Evolutionary conservation across 257 asterid species (phyloP).

Genomic region (Phtheirospermum japonicum): DNA sequence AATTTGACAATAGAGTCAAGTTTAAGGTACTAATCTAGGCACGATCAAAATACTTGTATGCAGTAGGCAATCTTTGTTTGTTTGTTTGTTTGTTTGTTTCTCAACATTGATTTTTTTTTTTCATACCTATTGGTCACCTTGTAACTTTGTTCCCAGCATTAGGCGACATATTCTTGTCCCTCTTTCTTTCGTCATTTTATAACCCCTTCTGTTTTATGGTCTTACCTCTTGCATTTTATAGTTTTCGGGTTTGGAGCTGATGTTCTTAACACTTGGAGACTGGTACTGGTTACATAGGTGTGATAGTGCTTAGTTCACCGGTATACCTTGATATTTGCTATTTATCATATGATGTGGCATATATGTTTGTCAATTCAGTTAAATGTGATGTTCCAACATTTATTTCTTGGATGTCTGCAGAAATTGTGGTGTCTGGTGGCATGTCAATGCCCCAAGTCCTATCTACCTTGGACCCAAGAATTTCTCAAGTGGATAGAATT

Average conservation of each 20-base stretch:
- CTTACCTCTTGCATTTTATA: neutral
- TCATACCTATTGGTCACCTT: neutral
- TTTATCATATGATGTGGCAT: neutral
- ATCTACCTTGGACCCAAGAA: conserved; percentile 51
- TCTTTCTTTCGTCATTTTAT: conserved; percentile 1
- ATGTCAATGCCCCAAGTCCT: conserved; percentile 75
- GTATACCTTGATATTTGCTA: conserved; percentile 1
- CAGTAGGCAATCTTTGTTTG: neutral
- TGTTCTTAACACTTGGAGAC: neutral
- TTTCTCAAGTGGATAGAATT: conserved; percentile 41
- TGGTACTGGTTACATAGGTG: neutral
- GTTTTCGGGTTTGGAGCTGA: neutral
- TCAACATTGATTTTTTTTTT: neutral
- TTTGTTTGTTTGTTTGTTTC: neutral
- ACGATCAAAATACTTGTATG: neutral
- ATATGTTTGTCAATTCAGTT: conserved; percentile 5
- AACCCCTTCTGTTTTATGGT: neutral
- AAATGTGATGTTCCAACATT: conserved; percentile 18
- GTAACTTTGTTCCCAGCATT: neutral
- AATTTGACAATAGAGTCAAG: conserved; percentile 10
- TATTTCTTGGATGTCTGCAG: conserved; percentile 37
- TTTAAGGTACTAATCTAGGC: neutral
- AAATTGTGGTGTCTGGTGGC: conserved; percentile 72
- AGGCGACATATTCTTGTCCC: neutral
- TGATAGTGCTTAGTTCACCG: conserved; percentile 10